Conservation (phyloP, 139 green algal genomes). For the Trebouxia sp. region DNA sequence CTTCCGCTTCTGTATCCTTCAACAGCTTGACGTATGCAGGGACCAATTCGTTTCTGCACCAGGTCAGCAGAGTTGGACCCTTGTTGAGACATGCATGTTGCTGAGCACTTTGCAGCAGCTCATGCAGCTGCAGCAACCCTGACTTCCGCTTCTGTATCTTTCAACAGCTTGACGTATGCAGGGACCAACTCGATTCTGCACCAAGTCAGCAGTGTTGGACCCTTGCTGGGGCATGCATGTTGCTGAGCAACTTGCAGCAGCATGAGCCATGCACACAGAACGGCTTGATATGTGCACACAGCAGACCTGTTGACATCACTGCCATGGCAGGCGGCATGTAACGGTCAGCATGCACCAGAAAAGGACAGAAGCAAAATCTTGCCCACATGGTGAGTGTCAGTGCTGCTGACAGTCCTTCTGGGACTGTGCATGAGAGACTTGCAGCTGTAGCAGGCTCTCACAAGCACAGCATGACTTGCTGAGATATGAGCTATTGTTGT, state of each 20-base stretch:
- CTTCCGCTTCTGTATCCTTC: conserved; percentile 72
- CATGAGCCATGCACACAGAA: conserved; percentile 63
- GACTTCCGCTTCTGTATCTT: conserved; percentile 76
- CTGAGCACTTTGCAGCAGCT: background rate
- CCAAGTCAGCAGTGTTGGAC: no score
- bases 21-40: conserved; percentile 84
- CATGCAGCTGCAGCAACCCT: conserved; percentile 72
- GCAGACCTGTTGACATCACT: no score
- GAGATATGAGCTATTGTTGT: no score
- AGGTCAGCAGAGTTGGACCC: no score
- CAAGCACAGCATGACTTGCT: no score
- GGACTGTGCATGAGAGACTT: no score
- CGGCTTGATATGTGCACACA: conserved; percentile 80
- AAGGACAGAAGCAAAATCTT: no score
- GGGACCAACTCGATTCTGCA: conserved; percentile 78
- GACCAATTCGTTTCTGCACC: conserved; percentile 72
- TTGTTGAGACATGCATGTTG: background rate
- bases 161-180: conserved; percentile 80
- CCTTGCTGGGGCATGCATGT: background rate
- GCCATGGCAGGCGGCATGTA: no score
- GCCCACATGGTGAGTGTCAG: no score
- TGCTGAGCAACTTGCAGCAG: background rate
- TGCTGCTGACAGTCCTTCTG: no score
- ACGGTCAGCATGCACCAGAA: no score
- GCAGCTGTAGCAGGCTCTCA: no score